Evolutionary conservation across 306 rosid genomes (phyloP).

Genomic region (Malus orientalis): DNA sequence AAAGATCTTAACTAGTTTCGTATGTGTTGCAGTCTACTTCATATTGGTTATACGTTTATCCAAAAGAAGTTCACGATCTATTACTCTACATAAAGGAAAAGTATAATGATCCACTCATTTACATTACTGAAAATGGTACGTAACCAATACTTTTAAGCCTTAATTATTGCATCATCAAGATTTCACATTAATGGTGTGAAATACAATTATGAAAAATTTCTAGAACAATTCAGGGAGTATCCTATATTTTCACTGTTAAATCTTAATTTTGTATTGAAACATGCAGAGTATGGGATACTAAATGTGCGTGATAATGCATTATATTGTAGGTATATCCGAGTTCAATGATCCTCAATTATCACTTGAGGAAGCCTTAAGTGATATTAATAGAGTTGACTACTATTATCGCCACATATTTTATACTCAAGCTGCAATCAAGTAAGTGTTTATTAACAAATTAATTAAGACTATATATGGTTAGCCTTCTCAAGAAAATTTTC

Average conservation of each 20-base stretch:
- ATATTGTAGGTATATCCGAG: constrained; percentile 19
- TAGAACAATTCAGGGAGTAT: too few relatives aligned
- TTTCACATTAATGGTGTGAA: neutral
- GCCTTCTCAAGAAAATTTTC: neutral
- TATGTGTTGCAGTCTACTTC: constrained; percentile 11
- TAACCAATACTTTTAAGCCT: neutral
- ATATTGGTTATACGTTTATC: constrained; percentile 21
- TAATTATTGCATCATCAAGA: neutral
- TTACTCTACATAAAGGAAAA: constrained; percentile 20
- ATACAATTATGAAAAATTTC: too few relatives aligned
- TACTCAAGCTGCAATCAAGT: constrained; percentile 21
- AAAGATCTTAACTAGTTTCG: neutral
- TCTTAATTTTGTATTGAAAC: neutral
- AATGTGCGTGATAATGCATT: neutral
- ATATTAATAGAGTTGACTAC: constrained; percentile 21
- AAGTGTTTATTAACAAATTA: neutral
- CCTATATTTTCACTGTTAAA: neutral
- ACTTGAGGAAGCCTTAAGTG: constrained; percentile 19
- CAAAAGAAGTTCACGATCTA: constrained; percentile 20
- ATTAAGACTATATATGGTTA: neutral
- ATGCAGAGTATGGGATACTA: neutral
- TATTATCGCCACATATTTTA: constrained; percentile 12
- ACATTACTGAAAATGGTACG: constrained; percentile 33
- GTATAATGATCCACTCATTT: constrained; percentile 28
- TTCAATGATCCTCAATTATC: constrained; percentile 5